Evolutionary conservation across 371 early-diverging fungal genomes (phyloP), one percentile per base, ranked within the genome.

Genomic region (Mucor circinelloides): DNA sequence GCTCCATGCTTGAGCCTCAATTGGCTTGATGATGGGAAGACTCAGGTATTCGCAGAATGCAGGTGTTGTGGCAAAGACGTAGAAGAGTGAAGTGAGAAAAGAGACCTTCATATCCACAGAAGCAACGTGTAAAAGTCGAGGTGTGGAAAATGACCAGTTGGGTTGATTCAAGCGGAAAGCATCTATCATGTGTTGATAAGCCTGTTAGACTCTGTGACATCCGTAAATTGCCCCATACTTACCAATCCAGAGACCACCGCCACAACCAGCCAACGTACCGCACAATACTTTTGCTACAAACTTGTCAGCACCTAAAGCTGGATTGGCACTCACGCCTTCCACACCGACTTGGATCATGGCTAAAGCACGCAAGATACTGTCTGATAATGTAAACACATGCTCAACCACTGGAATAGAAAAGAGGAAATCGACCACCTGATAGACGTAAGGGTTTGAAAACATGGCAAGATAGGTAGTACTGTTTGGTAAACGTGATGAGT

Each of bases 231-330:
- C 32, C 25, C 17, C 10, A 8, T 28, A 23, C 63, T 66, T 73
- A 77, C 81, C 81, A 36, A 79, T 82, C 85, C 82, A 85, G 62
- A 85, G 69, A 6, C 84, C 84, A 36, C 87, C 86, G 48, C 88
- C 88, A 36, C 82, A 81, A 3, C 88, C 88, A 19, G 79, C 73
- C 34, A 88, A 69, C 15, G 82, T 81, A 12, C 88, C 88, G 63
- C 85, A 75, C 2, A 86, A 44, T 21, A 86, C 58, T 68, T 85
- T 82, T 36, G 88, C 88, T 21, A 84, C 80, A 70, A 74, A 75
- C 52, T 81, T 81, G 32, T 76, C 78, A 21, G 64, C 38, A 1
- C 83, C 81, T 17, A 81, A 70, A 19, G 70, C 82, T 3, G 79
- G 77, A 13, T 80, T 76, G 32, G 70, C 66, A 7, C 75, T 67